phyloP scores from a whole-genome alignment of 306 rosid species.

The Rubus idaeus region DNA sequence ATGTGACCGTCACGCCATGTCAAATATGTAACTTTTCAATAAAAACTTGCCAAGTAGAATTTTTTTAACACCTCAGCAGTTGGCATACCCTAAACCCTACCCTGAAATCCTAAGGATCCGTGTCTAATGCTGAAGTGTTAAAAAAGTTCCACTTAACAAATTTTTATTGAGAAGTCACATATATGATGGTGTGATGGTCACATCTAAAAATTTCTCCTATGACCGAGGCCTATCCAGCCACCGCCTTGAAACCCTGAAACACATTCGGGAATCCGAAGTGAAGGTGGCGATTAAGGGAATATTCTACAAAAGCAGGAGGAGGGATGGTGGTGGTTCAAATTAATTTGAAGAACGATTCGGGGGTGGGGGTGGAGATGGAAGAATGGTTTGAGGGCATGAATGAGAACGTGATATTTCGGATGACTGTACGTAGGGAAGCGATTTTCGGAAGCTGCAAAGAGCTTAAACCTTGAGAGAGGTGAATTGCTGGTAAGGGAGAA shows the following conservation, averaged over 20 bases:
- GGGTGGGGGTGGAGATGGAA: constrained; percentile 17
- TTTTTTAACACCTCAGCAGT: no score
- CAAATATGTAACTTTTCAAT: no score
- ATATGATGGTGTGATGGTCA: no score
- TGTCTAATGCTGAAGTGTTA: no score
- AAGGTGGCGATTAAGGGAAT: background rate
- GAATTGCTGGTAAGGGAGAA: background rate
- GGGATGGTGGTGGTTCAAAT: background rate
- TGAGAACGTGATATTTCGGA: background rate
- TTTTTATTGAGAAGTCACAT: no score
- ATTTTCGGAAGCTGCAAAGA: background rate
- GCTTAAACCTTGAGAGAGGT: background rate
- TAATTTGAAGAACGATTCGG: background rate
- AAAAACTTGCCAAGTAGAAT: no score
- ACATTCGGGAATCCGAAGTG: constrained; percentile 9
- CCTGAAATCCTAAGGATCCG: no score
- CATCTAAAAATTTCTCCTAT: no score
- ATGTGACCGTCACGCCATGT: no score
- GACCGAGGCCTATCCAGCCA: constrained; percentile 13
- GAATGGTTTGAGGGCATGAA: constrained; percentile 20
- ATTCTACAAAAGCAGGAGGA: background rate
- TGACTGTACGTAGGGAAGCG: constrained; percentile 3
- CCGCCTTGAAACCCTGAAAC: constrained; percentile 18
- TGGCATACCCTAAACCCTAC: no score
- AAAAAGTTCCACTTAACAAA: no score